phyloP scores from a whole-genome alignment of 768 basidiomycete genomes.

The Leccinum variicolor region DNA sequence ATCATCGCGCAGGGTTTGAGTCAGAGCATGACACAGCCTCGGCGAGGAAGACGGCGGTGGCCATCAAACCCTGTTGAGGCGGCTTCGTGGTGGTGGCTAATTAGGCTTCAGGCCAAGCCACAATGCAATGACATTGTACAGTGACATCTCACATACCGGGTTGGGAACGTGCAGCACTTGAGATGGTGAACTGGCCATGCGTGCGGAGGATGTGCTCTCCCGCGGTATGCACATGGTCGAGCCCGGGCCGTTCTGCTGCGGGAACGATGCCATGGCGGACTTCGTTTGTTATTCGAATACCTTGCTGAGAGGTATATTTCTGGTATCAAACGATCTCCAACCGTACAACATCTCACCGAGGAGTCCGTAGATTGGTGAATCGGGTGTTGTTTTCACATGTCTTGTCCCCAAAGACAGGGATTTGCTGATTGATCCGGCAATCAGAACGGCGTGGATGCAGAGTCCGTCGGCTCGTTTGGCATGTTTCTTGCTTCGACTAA shows the following conservation, averaged over 20 bases:
- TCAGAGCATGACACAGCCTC: not conserved
- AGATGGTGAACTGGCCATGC: not conserved
- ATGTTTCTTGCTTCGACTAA: not conserved
- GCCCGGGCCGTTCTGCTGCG: not conserved
- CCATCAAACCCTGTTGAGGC: not conserved
- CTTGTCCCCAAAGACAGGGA: not conserved
- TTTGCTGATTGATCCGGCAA: not conserved
- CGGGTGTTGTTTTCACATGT: not conserved
- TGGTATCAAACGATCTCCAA: not conserved
- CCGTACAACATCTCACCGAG: not conserved
- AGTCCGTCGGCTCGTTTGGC: not conserved
- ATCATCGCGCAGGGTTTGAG: not conserved
- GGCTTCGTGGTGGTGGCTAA: not conserved
- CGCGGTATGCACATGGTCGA: not conserved
- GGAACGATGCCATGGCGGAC: not conserved
- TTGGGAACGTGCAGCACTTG: not conserved
- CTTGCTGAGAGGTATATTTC: not conserved
- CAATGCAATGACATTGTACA: not conserved
- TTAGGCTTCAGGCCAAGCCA: not conserved
- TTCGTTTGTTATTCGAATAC: not conserved
- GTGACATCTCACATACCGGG: not conserved
- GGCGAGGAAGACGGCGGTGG: not conserved
- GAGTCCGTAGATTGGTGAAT: not conserved
- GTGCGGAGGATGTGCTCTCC: not conserved
- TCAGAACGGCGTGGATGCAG: not conserved